Evolutionary conservation across 306 rosid species (phyloP).

Genomic region (Crataegus laevigata): DNA sequence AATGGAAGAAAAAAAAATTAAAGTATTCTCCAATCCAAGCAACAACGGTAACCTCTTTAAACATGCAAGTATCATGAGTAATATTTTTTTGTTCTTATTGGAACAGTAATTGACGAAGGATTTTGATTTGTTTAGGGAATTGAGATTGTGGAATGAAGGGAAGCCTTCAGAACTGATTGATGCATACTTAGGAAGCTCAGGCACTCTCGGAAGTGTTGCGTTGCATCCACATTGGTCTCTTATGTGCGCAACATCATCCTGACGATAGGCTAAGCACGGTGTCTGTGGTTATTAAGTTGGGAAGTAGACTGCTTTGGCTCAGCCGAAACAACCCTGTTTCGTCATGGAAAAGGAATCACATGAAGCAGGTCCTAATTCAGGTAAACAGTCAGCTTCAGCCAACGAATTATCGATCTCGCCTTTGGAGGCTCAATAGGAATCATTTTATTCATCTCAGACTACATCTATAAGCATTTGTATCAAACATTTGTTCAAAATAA

Average conservation of each 20-base stretch:
- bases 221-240: conserved; percentile 37
- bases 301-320: conserved; percentile 25
- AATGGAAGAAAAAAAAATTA: too few species aligned
- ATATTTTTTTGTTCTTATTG: not conserved
- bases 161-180: conserved; percentile 23
- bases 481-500: too few species aligned
- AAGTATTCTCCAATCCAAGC: too few species aligned
- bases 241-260: conserved; percentile 39
- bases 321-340: conserved; percentile 34
- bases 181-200: conserved; percentile 4
- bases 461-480: too few species aligned
- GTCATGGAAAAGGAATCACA: conserved; percentile 4
- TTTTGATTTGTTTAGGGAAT: conserved; percentile 9
- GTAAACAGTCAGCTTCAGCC: conserved; percentile 6
- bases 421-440: conserved; percentile 13
- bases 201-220: conserved; percentile 10
- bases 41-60: too few species aligned
- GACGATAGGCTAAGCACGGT: conserved; percentile 12
- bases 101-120: not conserved
- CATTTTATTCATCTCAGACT: not conserved
- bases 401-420: conserved; percentile 11
- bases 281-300: conserved; percentile 33
- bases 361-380: not conserved
- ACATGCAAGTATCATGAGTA: too few species aligned
- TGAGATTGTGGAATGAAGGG: conserved; percentile 25